Conservation (phyloP, 73 alveolate species). For the Blepharisma stoltei region DNA sequence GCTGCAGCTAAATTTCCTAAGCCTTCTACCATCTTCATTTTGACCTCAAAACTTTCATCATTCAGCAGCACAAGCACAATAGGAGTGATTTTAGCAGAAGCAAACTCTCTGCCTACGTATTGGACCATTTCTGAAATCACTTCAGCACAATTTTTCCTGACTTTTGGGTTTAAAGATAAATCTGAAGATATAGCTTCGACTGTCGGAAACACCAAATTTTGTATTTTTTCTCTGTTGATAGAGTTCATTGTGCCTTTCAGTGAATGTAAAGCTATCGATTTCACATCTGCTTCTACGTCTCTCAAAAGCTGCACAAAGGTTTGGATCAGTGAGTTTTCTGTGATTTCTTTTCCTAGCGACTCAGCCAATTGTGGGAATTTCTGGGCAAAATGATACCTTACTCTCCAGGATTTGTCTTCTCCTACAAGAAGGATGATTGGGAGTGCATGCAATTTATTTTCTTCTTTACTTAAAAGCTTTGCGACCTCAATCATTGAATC, state of each 20-base stretch:
- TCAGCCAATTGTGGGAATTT: conserved; percentile 94
- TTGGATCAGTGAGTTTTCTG: conserved; percentile 82
- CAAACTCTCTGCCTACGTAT: conserved; percentile 11
- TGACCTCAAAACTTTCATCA: not conserved
- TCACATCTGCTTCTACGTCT: conserved; percentile 95
- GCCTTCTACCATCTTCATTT: not conserved
- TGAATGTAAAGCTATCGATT: conserved; percentile 86
- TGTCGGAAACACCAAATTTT: conserved; percentile 48
- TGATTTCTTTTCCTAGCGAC: conserved; percentile 88
- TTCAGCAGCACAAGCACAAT: not conserved
- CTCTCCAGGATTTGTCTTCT: conserved; percentile 98
- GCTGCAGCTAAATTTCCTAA: conserved; percentile 1
- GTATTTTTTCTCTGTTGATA: conserved; percentile 71
- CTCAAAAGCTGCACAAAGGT: conserved; percentile 83
- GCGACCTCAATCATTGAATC: conserved; percentile 88
- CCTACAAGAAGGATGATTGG: conserved; percentile 85
- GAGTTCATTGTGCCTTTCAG: conserved; percentile 54
- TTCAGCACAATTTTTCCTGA: not conserved
- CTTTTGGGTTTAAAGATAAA: not conserved
- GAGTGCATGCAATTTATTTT: conserved; percentile 79
- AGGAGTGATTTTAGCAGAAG: not conserved
- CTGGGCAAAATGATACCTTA: conserved; percentile 90
- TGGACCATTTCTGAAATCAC: conserved; percentile 4
- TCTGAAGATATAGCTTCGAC: not conserved
- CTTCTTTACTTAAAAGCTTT: conserved; percentile 82